These are phyloP conservation scores for Dothistroma septosporum DNA, from an alignment of 2,329 filamentous ascomycete species.

Conservation along the genomic window DNA sequence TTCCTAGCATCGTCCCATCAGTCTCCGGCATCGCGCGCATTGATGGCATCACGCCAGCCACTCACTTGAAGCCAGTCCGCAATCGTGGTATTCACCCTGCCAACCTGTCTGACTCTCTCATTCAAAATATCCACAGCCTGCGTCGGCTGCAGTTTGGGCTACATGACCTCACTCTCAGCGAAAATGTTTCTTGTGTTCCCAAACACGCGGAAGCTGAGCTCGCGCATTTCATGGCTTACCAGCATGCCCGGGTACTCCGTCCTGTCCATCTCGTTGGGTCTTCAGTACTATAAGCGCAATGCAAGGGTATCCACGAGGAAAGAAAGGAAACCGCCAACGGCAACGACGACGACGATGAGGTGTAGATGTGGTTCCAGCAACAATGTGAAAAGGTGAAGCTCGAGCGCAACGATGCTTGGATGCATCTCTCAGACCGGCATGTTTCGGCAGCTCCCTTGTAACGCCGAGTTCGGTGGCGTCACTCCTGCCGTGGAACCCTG, in stretches of 20 bases:
- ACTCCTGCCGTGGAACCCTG: not conserved
- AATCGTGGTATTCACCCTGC: constrained; percentile 80
- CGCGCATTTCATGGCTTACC: constrained; percentile 55
- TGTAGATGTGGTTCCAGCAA: not conserved
- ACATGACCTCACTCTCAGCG: constrained; percentile 9
- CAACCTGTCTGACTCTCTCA: constrained; percentile 83
- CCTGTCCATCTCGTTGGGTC: constrained; percentile 57
- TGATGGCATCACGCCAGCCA: constrained; percentile 4
- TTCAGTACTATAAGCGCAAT: not conserved
- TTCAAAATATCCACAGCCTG: constrained; percentile 79
- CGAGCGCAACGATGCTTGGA: not conserved
- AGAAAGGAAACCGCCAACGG: not conserved
- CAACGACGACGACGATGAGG: not conserved
- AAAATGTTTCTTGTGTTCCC: not conserved
- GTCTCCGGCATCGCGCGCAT: constrained; percentile 6
- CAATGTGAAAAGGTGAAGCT: not conserved
- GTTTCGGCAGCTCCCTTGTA: not conserved
- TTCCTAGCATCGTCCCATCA: constrained; percentile 57
- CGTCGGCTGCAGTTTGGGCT: constrained; percentile 76
- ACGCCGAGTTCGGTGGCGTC: not conserved
- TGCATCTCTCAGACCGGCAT: not conserved
- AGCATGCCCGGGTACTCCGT: constrained; percentile 92
- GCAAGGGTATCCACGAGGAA: not conserved
- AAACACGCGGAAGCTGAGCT: not conserved
- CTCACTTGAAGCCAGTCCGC: constrained; percentile 94